A percentile compares a stretch with the other conserved stretches of the same genome.
Conservation (phyloP, 495 filamentous ascomycete genomes). For the Penicillium tannophilum region DNA sequence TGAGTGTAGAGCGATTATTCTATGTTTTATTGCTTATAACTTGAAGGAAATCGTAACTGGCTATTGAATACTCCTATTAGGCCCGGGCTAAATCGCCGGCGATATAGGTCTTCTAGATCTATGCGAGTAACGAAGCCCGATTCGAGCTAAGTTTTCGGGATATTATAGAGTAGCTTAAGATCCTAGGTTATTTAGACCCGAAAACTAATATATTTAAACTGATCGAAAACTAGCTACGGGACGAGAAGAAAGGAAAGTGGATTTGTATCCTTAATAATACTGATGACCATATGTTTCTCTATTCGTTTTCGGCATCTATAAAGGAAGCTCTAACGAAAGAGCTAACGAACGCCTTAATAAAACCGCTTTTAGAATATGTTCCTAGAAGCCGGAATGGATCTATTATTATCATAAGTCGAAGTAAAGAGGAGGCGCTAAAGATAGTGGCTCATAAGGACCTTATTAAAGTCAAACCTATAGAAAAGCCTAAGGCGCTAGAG, state of each 20-base stretch:
- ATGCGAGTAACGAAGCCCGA: slow-evolving; percentile 38
- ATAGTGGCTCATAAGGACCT: slow-evolving; percentile 36
- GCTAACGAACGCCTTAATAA: neutral
- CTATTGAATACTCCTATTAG: slow-evolving; percentile 43
- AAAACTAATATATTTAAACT: slow-evolving; percentile 40
- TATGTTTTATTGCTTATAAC: slow-evolving; percentile 9
- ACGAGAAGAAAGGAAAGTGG: slow-evolving; percentile 4
- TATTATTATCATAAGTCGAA: slow-evolving; percentile 32
- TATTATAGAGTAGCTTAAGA: slow-evolving; percentile 39
- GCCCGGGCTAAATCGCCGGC: slow-evolving; percentile 34
- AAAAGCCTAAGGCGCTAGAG: slow-evolving; percentile 29
- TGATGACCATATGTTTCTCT: slow-evolving; percentile 3
- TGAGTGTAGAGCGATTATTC: slow-evolving; percentile 2
- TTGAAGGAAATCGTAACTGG: slow-evolving; percentile 41
- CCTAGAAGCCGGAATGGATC: neutral
- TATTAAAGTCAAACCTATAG: slow-evolving; percentile 40
- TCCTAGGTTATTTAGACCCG: slow-evolving; percentile 37
- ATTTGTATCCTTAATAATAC: slow-evolving; percentile 7
- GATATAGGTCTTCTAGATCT: slow-evolving; percentile 54
- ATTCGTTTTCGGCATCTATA: neutral
- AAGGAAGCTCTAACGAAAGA: neutral
- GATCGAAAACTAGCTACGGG: slow-evolving; percentile 38
- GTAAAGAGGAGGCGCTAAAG: slow-evolving; percentile 20
- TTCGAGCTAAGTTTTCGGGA: slow-evolving; percentile 42
- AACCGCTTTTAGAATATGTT: slow-evolving; percentile 2